phyloP scores from a whole-genome alignment of 179 eudicot species.

The Heliamphora pulchella region DNA sequence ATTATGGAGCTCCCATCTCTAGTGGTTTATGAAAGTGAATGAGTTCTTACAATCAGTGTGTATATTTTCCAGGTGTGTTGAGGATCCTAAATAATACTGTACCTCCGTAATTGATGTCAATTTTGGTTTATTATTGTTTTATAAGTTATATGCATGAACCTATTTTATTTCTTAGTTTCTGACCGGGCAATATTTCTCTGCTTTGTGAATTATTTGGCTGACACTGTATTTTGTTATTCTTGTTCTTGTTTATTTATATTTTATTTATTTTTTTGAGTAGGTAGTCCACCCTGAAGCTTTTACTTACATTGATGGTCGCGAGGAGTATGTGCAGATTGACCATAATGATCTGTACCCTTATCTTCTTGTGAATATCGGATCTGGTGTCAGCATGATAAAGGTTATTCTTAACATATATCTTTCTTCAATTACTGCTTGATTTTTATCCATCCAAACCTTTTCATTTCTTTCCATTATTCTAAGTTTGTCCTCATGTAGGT shows the following conservation, averaged over 20 bases:
- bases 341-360: slow-evolving; percentile 79
- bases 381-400: slow-evolving; percentile 98
- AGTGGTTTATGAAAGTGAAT: not conserved
- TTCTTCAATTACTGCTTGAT: not conserved
- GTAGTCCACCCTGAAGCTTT: slow-evolving; percentile 77
- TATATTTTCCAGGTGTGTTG: not conserved
- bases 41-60: not conserved
- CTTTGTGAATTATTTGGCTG: slow-evolving; percentile 2
- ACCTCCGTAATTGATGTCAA: not conserved
- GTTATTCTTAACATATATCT: slow-evolving; percentile 26
- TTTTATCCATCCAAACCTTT: not conserved
- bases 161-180: not conserved
- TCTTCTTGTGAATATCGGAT: slow-evolving; percentile 90
- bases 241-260: too few species aligned
- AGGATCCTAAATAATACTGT: slow-evolving; percentile 7
- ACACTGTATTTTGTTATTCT: slow-evolving; percentile 10
- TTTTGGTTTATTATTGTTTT: too few species aligned
- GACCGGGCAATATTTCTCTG: not conserved
- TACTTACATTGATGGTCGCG: slow-evolving; percentile 66
- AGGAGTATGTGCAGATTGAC: slow-evolving; percentile 82
- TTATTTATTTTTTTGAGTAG: slow-evolving; percentile 48
- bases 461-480: slow-evolving; percentile 7
- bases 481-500: slow-evolving; percentile 43
- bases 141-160: not conserved
- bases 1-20: slow-evolving; percentile 6